These are phyloP conservation scores for Cladophialophora chaetospira DNA, from an alignment of 2,329 filamentous ascomycete species.

Conservation along the genomic window DNA sequence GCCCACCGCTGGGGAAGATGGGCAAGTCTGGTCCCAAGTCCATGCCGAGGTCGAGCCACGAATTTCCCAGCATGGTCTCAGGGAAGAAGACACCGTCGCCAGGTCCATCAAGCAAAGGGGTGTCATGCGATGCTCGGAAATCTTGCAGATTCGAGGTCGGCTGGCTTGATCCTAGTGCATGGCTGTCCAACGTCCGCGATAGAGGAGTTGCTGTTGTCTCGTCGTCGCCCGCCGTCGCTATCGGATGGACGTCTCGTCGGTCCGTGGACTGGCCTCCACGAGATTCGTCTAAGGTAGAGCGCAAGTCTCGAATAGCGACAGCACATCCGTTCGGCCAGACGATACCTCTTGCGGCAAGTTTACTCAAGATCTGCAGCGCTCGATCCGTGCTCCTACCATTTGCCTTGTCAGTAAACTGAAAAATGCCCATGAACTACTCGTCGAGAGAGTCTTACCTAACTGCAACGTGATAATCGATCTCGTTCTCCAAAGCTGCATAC, in stretches of 20 bases:
- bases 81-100: background rate
- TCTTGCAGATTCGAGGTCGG: background rate
- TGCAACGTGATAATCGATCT: slow-evolving; percentile 44
- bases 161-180: background rate
- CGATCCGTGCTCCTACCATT: slow-evolving; percentile 20
- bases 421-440: background rate
- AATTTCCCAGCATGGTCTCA: slow-evolving; percentile 2
- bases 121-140: background rate
- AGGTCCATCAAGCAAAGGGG: background rate
- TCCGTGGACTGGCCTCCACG: slow-evolving; percentile 34
- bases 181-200: too few relatives aligned
- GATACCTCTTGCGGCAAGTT: slow-evolving; percentile 39
- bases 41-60: slow-evolving; percentile 7
- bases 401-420: background rate
- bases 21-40: slow-evolving; percentile 9
- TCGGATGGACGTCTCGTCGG: too few relatives aligned
- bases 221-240: background rate
- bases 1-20: slow-evolving; percentile 8
- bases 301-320: slow-evolving; percentile 37
- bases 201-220: background rate
- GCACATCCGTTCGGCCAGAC: slow-evolving; percentile 45
- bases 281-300: slow-evolving; percentile 32
- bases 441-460: slow-evolving; percentile 40
- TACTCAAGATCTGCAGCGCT: slow-evolving; percentile 39
- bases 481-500: slow-evolving; percentile 52